A percentile compares a stretch with the other conserved stretches of the same genome.
Conservation (phyloP, 306 rosid genomes). For the Acacia melanoxylon region DNA sequence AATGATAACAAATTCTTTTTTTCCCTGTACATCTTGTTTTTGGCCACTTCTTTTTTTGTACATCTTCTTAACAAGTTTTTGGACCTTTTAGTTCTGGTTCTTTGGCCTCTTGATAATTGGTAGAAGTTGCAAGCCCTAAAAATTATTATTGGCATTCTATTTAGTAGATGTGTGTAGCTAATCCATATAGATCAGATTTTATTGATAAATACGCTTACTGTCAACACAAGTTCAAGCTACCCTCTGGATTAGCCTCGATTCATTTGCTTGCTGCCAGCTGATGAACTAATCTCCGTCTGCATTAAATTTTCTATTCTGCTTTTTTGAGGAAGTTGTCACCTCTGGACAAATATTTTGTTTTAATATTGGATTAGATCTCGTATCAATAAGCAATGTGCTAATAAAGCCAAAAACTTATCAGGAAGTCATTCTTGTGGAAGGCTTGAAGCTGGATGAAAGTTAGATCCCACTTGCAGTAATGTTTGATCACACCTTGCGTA, state of each 20-base stretch:
- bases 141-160: background rate
- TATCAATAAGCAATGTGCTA: conserved; percentile 18
- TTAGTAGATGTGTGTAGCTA: background rate
- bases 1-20: background rate
- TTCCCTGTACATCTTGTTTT: background rate
- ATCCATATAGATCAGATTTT: background rate
- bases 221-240: background rate
- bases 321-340: conserved; percentile 7
- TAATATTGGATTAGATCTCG: background rate
- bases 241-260: background rate
- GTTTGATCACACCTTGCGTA: too few species aligned
- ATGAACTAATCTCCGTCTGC: background rate
- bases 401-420: conserved; percentile 33
- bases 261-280: conserved; percentile 15
- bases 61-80: conserved; percentile 11
- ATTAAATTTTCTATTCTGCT: conserved; percentile 17
- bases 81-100: conserved; percentile 8
- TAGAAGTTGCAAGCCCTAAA: background rate
- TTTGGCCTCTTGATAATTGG: background rate
- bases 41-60: background rate
- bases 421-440: conserved; percentile 97
- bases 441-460: conserved; percentile 80
- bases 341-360: conserved; percentile 6
- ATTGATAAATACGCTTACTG: background rate
- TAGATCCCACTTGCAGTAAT: too few species aligned